Conservation (phyloP, 1,284 basidiomycete genomes). For the Malassezia globosa region DNA sequence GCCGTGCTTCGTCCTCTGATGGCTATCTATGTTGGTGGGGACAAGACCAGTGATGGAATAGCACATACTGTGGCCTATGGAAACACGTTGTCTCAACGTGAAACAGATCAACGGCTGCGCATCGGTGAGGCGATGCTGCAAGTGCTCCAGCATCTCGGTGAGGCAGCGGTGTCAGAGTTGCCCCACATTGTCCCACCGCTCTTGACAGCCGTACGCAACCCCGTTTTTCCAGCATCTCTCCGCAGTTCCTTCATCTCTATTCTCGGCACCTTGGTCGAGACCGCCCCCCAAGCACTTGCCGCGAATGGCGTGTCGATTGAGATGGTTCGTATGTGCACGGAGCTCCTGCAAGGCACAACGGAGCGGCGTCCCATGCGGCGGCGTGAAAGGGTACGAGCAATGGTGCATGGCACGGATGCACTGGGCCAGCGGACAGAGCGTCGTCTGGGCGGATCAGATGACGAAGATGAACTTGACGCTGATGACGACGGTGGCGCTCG, state of each 20-base stretch:
- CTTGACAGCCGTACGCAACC: constrained; percentile 27
- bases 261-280: constrained; percentile 40
- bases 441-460: constrained; percentile 12
- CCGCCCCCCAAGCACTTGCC: constrained; percentile 27
- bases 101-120: constrained; percentile 66
- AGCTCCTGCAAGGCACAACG: constrained; percentile 30
- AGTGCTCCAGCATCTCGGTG: constrained; percentile 64
- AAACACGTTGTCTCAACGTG: constrained; percentile 48
- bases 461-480: constrained; percentile 3
- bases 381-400: constrained; percentile 2
- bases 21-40: constrained; percentile 28
- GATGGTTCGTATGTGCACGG: constrained; percentile 26
- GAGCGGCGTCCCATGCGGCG: constrained; percentile 8
- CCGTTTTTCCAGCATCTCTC: constrained; percentile 28
- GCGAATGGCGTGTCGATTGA: constrained; percentile 16
- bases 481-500: no score
- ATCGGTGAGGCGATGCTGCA: constrained; percentile 76
- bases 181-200: constrained; percentile 27
- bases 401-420: background rate
- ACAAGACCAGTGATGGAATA: constrained; percentile 15
- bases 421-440: background rate
- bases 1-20: constrained; percentile 25
- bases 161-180: constrained; percentile 56
- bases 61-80: background rate
- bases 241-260: constrained; percentile 36